A percentile compares a stretch with the other conserved stretches of the same genome.
These are phyloP conservation scores for Parmales sp. DNA, from an alignment of 108 stramenopile species.

Conservation along the genomic window DNA sequence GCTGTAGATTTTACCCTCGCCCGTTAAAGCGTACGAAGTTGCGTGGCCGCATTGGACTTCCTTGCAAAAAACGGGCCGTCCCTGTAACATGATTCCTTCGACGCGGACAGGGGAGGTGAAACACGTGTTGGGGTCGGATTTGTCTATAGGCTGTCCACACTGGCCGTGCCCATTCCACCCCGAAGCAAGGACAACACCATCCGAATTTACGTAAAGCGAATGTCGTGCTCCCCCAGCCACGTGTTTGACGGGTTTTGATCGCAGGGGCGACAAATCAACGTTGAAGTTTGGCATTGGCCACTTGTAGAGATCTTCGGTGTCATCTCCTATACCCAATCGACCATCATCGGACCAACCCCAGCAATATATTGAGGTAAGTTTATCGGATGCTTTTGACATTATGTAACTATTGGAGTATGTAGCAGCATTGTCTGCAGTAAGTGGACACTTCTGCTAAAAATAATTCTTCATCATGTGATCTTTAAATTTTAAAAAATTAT, in stretches of 20 bases:
- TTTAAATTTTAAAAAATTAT: too few species aligned
- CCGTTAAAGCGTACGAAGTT: neutral
- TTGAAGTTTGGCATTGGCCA: neutral
- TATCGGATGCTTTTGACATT: too few species aligned
- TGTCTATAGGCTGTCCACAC: neutral
- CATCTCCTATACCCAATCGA: neutral
- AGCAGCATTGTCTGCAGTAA: too few species aligned
- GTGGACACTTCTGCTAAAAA: too few species aligned
- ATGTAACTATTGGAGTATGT: too few species aligned
- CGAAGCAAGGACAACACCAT: neutral
- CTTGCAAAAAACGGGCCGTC: neutral
- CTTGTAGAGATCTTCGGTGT: neutral
- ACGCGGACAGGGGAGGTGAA: neutral
- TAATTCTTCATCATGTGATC: too few species aligned
- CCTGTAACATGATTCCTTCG: neutral
- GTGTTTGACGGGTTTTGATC: neutral
- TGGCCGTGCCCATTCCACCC: slow-evolving; percentile 11
- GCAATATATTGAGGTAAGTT: too few species aligned
- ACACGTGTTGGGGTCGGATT: neutral
- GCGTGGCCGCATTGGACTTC: neutral
- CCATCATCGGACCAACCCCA: slow-evolving; percentile 10
- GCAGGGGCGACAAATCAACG: neutral
- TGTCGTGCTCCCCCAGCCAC: neutral
- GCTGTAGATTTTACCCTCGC: neutral
- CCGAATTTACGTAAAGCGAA: neutral